phyloP scores from a whole-genome alignment of 2,329 filamentous ascomycete genomes.

The Hymenoscyphus albidus region DNA sequence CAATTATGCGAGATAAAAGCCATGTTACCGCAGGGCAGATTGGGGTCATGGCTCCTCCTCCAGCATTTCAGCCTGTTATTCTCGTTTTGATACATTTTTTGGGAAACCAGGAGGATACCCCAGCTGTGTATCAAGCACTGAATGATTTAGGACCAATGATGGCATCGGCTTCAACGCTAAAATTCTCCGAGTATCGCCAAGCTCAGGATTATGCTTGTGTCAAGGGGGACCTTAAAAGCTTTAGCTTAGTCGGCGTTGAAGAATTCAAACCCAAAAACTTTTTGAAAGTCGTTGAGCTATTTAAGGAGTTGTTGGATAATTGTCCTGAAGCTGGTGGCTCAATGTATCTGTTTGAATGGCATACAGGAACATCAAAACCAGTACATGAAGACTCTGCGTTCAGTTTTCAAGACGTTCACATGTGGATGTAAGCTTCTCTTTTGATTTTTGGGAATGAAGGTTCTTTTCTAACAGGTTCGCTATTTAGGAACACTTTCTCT shows the following conservation, averaged over 20 bases:
- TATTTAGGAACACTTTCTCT: slow-evolving; percentile 6
- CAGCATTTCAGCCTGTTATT: slow-evolving; percentile 7
- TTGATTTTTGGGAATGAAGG: neutral
- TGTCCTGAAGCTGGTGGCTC: slow-evolving; percentile 14
- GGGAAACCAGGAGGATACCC: slow-evolving; percentile 7
- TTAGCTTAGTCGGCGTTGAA: slow-evolving; percentile 11
- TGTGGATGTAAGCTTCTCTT: slow-evolving; percentile 4
- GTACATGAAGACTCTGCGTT: slow-evolving; percentile 11
- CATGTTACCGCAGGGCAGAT: slow-evolving; percentile 12
- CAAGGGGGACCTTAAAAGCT: slow-evolving; percentile 13
- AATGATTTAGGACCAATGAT: slow-evolving; percentile 5
- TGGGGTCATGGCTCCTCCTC: slow-evolving; percentile 12
- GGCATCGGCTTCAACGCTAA: slow-evolving; percentile 8
- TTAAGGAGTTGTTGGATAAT: slow-evolving; percentile 6
- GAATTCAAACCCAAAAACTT: slow-evolving; percentile 11
- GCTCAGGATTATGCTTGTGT: slow-evolving; percentile 8
- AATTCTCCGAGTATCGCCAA: slow-evolving; percentile 9
- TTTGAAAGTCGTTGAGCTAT: slow-evolving; percentile 10
- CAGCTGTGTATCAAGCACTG: slow-evolving; percentile 2
- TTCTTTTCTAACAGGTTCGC: neutral
- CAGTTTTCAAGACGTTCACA: neutral
- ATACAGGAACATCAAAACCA: slow-evolving; percentile 1
- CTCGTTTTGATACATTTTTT: slow-evolving; percentile 11
- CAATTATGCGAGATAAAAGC: slow-evolving; percentile 8
- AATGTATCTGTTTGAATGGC: slow-evolving; percentile 15